These are phyloP conservation scores for Stellera chamaejasme DNA, from an alignment of 345 rosid genomes.

Conservation along the genomic window DNA sequence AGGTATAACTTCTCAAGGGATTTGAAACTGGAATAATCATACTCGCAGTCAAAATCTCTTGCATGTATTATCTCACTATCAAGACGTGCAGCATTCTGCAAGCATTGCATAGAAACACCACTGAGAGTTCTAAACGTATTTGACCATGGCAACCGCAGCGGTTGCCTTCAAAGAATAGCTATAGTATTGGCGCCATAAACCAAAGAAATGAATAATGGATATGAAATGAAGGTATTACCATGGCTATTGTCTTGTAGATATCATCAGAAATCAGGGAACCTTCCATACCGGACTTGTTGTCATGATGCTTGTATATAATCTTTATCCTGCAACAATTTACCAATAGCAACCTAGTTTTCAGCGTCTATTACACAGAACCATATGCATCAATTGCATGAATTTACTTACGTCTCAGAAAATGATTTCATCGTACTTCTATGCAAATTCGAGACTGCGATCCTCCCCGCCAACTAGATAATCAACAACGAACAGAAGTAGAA, in stretches of 20 bases:
- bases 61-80: constrained; percentile 34
- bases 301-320: constrained; percentile 43
- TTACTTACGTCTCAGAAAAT: constrained; percentile 64
- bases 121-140: not conserved
- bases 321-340: constrained; percentile 35
- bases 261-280: constrained; percentile 69
- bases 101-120: not conserved
- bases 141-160: not conserved
- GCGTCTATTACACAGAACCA: not conserved
- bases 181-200: not conserved
- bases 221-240: constrained; percentile 18
- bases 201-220: not conserved
- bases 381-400: not conserved
- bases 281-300: constrained; percentile 42
- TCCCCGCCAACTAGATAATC: constrained; percentile 57
- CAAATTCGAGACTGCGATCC: constrained; percentile 65
- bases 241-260: constrained; percentile 52
- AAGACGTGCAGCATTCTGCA: constrained; percentile 28
- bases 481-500: constrained; percentile 3
- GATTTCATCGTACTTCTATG: constrained; percentile 61
- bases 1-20: constrained; percentile 33
- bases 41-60: constrained; percentile 35
- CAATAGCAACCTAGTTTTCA: not conserved
- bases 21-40: constrained; percentile 37
- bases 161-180: too few species aligned